phyloP scores from a whole-genome alignment of 2,329 filamentous ascomycete genomes.

The Colletotrichum tabaci region DNA sequence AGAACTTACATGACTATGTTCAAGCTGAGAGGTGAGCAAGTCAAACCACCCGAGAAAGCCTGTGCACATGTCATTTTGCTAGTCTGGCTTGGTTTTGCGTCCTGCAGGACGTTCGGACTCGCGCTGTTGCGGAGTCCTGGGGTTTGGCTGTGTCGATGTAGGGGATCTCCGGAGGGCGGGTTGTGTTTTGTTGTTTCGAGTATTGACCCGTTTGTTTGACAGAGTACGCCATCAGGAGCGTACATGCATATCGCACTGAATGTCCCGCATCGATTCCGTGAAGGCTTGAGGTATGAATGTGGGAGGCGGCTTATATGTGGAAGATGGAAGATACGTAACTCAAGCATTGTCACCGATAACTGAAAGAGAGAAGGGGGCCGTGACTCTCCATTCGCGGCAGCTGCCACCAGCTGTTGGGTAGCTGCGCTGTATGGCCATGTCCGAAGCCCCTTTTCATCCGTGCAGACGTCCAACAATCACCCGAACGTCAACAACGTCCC shows the following conservation, averaged over 20 bases:
- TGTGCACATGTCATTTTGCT: background rate
- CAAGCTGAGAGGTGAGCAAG: background rate
- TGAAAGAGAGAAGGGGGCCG: no score
- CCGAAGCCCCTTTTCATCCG: constrained; percentile 3
- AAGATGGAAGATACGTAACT: no score
- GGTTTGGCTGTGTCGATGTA: background rate
- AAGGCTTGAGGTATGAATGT: background rate
- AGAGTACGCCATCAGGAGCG: background rate
- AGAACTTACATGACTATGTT: background rate
- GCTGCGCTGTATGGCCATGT: background rate
- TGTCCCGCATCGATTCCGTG: background rate
- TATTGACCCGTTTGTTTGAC: background rate
- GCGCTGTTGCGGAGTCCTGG: background rate
- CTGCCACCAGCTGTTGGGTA: no score
- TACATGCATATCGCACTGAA: background rate
- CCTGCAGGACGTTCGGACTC: background rate
- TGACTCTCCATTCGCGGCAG: no score
- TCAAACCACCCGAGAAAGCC: background rate
- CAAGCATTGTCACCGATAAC: no score
- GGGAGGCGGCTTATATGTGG: background rate
- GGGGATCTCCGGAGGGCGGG: background rate
- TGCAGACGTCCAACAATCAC: constrained; percentile 6
- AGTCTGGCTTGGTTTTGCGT: background rate
- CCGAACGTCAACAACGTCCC: constrained; percentile 2
- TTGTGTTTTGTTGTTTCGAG: constrained; percentile 1